phyloP scores from a whole-genome alignment of 495 filamentous ascomycete genomes.

The Penicillium herquei region DNA sequence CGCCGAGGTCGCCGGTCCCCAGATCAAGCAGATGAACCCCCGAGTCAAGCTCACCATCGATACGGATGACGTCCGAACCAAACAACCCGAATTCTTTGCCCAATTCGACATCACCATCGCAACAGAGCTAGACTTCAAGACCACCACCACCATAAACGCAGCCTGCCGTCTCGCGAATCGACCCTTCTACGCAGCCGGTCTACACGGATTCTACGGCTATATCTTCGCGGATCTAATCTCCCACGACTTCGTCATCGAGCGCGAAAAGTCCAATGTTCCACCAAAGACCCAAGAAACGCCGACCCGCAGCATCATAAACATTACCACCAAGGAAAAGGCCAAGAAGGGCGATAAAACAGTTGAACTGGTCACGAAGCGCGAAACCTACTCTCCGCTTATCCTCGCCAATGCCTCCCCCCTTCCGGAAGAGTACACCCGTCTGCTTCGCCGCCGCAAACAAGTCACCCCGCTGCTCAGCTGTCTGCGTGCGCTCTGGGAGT shows the following conservation, averaged over 20 bases:
- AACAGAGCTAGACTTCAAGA: slow-evolving; percentile 76
- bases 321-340: slow-evolving; percentile 69
- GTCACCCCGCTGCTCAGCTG: slow-evolving; percentile 81
- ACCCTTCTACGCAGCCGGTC: slow-evolving; percentile 84
- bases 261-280: slow-evolving; percentile 71
- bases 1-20: slow-evolving; percentile 75
- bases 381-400: slow-evolving; percentile 78
- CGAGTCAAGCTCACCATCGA: slow-evolving; percentile 76
- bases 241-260: slow-evolving; percentile 85
- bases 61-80: slow-evolving; percentile 58
- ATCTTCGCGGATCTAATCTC: slow-evolving; percentile 88
- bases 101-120: slow-evolving; percentile 85
- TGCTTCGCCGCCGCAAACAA: slow-evolving; percentile 64
- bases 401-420: slow-evolving; percentile 75
- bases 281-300: slow-evolving; percentile 69
- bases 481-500: slow-evolving; percentile 81
- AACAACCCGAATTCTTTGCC: slow-evolving; percentile 68
- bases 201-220: slow-evolving; percentile 91
- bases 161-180: slow-evolving; percentile 69
- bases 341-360: slow-evolving; percentile 70
- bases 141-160: slow-evolving; percentile 76
- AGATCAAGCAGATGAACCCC: slow-evolving; percentile 84
- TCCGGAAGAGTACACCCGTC: slow-evolving; percentile 63
- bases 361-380: slow-evolving; percentile 90
- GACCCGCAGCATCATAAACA: slow-evolving; percentile 72